Conservation (phyloP, 176 grass and related monocot species). For the Aegilops bicornis region DNA sequence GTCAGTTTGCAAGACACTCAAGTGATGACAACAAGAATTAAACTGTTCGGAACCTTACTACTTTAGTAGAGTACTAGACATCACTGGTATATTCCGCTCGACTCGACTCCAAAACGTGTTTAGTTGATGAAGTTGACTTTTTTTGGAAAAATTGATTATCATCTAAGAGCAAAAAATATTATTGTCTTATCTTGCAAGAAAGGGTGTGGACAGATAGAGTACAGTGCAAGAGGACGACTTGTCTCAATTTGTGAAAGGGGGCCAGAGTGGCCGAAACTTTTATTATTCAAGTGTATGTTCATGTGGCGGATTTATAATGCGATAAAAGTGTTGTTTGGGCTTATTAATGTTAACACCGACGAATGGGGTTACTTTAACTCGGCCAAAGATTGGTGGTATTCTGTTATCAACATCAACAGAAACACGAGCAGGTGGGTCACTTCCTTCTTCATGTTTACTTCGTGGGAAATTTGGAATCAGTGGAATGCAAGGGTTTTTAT, state of each 20-base stretch:
- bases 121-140: not conserved
- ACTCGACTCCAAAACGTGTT: not conserved
- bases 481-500: no score
- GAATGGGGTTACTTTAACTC: not conserved
- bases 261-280: no score
- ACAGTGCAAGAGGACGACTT: no score
- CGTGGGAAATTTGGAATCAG: no score
- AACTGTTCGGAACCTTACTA: not conserved
- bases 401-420: not conserved
- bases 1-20: not conserved
- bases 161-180: not conserved
- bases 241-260: no score
- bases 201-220: not conserved
- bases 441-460: no score
- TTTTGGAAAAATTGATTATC: not conserved
- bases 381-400: not conserved
- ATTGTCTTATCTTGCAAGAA: not conserved
- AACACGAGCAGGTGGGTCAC: not conserved
- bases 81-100: not conserved
- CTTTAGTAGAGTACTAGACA: not conserved
- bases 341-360: not conserved
- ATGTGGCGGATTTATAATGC: not conserved
- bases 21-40: not conserved
- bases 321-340: not conserved
- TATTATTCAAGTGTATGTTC: no score